Conservation (phyloP, 2,329 filamentous ascomycete genomes). For the Intubia oerlemansii region DNA sequence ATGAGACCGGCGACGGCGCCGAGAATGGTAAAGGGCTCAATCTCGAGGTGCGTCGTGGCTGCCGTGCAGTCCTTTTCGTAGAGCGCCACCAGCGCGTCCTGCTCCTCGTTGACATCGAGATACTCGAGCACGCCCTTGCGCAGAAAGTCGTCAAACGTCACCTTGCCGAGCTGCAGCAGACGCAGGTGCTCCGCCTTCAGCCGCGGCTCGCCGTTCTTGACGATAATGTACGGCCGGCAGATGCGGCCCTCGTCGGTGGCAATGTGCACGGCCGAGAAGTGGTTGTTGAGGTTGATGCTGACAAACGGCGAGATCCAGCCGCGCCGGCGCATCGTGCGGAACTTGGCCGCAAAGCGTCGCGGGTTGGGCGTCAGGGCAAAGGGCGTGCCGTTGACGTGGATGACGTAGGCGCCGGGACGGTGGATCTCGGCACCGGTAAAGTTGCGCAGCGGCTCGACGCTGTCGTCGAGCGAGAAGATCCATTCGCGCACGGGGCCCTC, state of each 20-base stretch:
- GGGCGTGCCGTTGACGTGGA: slow-evolving; percentile 90
- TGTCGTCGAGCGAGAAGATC: slow-evolving; percentile 69
- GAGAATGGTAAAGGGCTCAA: slow-evolving; percentile 91
- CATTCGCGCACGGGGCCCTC: slow-evolving; percentile 76
- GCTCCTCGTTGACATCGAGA: slow-evolving; percentile 94
- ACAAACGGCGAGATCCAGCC: slow-evolving; percentile 92
- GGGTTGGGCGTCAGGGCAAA: slow-evolving; percentile 72
- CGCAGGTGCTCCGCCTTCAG: slow-evolving; percentile 61
- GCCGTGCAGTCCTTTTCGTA: slow-evolving; percentile 69
- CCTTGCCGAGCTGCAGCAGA: slow-evolving; percentile 60
- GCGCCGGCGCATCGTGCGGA: slow-evolving; percentile 69
- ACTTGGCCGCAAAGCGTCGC: slow-evolving; percentile 66
- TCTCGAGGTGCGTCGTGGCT: slow-evolving; percentile 83
- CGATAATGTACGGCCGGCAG: slow-evolving; percentile 86
- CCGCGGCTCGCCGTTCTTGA: slow-evolving; percentile 68
- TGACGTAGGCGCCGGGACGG: slow-evolving; percentile 60
- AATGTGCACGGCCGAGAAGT: slow-evolving; percentile 81
- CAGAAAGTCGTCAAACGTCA: slow-evolving; percentile 86
- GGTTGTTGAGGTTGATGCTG: slow-evolving; percentile 86
- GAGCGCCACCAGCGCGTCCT: slow-evolving; percentile 81
- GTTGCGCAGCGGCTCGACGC: slow-evolving; percentile 54
- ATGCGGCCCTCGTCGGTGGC: slow-evolving; percentile 95
- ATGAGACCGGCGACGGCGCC: slow-evolving; percentile 92
- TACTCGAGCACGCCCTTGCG: slow-evolving; percentile 85
- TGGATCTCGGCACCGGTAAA: slow-evolving; percentile 70